Percentiles rank a stretch among this genome's conserved stretches.
phyloP scores from a whole-genome alignment of 2,329 filamentous ascomycete genomes.

The Pseudogymnoascus sp. region DNA sequence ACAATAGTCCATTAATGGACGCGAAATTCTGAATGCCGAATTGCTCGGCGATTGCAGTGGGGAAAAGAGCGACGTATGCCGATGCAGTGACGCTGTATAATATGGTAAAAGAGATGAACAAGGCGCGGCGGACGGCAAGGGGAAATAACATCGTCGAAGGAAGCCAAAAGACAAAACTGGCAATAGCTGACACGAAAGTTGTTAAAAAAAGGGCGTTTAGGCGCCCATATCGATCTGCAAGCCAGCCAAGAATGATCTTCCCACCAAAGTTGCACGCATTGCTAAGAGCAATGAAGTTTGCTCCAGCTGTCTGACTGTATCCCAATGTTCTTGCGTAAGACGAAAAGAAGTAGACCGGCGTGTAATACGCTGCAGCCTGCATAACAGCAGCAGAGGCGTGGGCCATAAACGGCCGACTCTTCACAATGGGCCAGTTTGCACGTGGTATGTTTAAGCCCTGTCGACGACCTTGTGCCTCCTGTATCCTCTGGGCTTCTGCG shows the following conservation, averaged over 20 bases:
- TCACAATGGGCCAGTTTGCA: slow-evolving; percentile 30
- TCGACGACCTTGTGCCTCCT: slow-evolving; percentile 6
- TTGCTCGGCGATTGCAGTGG: slow-evolving; percentile 24
- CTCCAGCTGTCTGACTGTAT: slow-evolving; percentile 30
- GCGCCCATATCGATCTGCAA: slow-evolving; percentile 32
- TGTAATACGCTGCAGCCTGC: slow-evolving; percentile 33
- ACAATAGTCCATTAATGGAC: slow-evolving; percentile 21
- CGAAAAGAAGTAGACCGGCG: slow-evolving; percentile 33
- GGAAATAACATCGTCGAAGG: slow-evolving; percentile 14
- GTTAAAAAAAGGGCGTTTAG: slow-evolving; percentile 32
- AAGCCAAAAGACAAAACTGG: slow-evolving; percentile 27
- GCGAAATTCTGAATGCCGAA: slow-evolving; percentile 22
- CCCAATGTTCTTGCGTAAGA: slow-evolving; percentile 33
- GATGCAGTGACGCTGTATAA: slow-evolving; percentile 32
- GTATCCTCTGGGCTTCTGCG: slow-evolving; percentile 5
- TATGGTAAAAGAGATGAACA: slow-evolving; percentile 30
- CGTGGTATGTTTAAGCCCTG: slow-evolving; percentile 22
- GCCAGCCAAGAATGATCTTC: slow-evolving; percentile 31
- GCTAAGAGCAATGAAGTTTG: slow-evolving; percentile 33
- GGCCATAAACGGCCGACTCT: slow-evolving; percentile 30
- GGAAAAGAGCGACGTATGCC: slow-evolving; percentile 34
- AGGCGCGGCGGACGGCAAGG: slow-evolving; percentile 1
- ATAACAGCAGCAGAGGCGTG: slow-evolving; percentile 31
- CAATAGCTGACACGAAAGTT: slow-evolving; percentile 25
- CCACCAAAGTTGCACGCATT: slow-evolving; percentile 34